These are phyloP conservation scores for Eugenia klotzschiana DNA, from an alignment of 441 rosid genomes.

Conservation along the genomic window DNA sequence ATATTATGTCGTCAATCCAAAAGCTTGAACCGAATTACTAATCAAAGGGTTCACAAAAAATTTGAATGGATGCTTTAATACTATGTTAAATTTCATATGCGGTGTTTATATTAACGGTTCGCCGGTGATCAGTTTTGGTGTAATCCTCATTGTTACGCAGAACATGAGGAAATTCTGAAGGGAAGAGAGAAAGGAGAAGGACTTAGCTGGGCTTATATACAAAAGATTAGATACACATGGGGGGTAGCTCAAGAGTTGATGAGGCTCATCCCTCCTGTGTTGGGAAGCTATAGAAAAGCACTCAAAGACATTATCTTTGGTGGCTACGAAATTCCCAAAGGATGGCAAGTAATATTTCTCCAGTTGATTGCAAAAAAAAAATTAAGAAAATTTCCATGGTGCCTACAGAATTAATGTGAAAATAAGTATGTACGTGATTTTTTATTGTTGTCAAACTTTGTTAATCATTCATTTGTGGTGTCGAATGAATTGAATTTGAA, in stretches of 20 bases:
- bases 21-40: neutral
- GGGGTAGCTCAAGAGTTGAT: constrained; percentile 23
- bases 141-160: neutral
- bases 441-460: neutral
- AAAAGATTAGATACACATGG: constrained; percentile 21
- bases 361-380: neutral
- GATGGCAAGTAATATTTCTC: constrained; percentile 2
- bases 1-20: neutral
- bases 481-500: neutral
- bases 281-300: constrained; percentile 7
- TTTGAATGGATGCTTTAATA: neutral
- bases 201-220: constrained; percentile 15
- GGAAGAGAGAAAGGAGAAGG: neutral
- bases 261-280: constrained; percentile 15
- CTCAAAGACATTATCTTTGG: constrained; percentile 1
- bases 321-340: constrained; percentile 11
- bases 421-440: neutral
- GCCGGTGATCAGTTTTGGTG: neutral
- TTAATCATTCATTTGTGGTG: neutral
- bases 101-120: neutral
- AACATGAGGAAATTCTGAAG: constrained; percentile 6
- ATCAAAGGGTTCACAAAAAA: neutral
- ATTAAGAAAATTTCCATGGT: neutral
- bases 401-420: neutral
- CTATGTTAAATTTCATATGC: neutral